Evolutionary conservation across 805 yeast genomes (phyloP).

Genomic region (Schizosaccharomyces pombe): DNA sequence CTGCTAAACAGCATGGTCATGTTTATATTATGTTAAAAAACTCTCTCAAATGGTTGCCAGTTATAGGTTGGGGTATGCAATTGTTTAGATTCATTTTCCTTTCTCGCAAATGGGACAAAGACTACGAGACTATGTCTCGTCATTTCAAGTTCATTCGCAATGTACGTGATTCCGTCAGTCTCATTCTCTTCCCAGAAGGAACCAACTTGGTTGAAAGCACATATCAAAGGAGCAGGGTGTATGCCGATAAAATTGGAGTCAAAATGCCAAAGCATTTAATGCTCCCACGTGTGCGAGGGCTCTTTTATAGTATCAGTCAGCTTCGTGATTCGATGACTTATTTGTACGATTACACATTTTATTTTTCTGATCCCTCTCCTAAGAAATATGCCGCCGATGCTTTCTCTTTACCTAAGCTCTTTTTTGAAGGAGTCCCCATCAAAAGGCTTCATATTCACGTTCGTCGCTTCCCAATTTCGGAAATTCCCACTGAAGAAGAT

Average conservation of each 20-base stretch:
- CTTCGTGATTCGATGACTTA: conserved; percentile 19
- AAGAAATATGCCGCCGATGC: conserved; percentile 31
- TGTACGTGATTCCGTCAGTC: conserved; percentile 33
- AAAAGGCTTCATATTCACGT: conserved; percentile 38
- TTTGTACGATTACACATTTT: conserved; percentile 67
- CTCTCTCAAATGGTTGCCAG: conserved; percentile 42
- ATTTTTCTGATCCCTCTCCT: conserved; percentile 39
- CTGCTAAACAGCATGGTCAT: conserved; percentile 38
- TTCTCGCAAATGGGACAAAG: conserved; percentile 68
- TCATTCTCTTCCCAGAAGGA: conserved; percentile 82
- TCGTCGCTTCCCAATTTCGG: conserved; percentile 30
- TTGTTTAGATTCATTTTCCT: conserved; percentile 39
- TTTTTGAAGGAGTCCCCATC: conserved; percentile 53
- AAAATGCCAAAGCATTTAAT: conserved; percentile 35
- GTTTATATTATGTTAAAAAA: conserved; percentile 59
- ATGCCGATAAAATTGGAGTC: conserved; percentile 25
- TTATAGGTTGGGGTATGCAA: conserved; percentile 70
- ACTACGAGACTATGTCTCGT: conserved; percentile 33
- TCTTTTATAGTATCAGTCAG: conserved; percentile 38
- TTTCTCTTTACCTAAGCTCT: conserved; percentile 40
- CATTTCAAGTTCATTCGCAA: conserved; percentile 30
- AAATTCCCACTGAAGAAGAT: conserved; percentile 39
- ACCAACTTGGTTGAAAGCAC: conserved; percentile 60
- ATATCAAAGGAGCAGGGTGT: conserved; percentile 30
- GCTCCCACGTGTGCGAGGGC: conserved; percentile 66